Evolutionary conservation across 805 yeast genomes (phyloP).

Genomic region (Teunomyces tritomae): DNA sequence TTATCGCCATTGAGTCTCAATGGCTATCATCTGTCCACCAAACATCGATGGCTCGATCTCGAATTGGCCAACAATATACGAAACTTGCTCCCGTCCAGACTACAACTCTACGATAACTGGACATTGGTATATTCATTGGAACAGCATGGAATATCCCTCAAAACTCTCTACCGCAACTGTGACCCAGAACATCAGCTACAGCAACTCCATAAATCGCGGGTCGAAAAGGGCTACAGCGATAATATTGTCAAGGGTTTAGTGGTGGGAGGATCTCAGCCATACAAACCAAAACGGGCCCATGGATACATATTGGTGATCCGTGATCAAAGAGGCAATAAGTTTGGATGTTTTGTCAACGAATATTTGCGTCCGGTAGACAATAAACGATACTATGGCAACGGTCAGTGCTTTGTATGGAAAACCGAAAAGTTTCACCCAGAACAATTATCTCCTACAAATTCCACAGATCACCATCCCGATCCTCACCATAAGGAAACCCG

Average conservation of each 20-base stretch:
- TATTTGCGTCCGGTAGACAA: constrained; percentile 67
- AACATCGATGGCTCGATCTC: constrained; percentile 52
- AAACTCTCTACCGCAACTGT: constrained; percentile 65
- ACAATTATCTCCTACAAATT: constrained; percentile 9
- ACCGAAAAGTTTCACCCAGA: constrained; percentile 42
- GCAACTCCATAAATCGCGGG: constrained; percentile 14
- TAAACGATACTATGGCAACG: constrained; percentile 83
- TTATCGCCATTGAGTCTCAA: constrained; percentile 52
- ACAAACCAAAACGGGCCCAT: constrained; percentile 33
- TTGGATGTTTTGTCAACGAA: constrained; percentile 82
- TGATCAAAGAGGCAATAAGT: constrained; percentile 61
- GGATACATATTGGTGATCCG: constrained; percentile 76
- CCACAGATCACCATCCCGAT: background rate
- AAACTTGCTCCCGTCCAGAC: constrained; percentile 68
- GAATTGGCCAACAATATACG: constrained; percentile 77
- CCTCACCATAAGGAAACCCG: constrained; percentile 18
- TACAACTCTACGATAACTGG: constrained; percentile 81
- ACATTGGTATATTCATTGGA: constrained; percentile 76
- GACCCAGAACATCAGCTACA: constrained; percentile 42
- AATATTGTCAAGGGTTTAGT: constrained; percentile 29
- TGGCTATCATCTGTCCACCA: constrained; percentile 63
- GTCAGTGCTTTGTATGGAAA: constrained; percentile 93
- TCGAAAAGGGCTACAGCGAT: constrained; percentile 37
- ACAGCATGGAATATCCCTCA: constrained; percentile 86
- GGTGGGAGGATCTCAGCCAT: constrained; percentile 12